These are phyloP conservation scores for Backusella australiensis DNA, from an alignment of 192 early-diverging fungal genomes.

Conservation along the genomic window DNA sequence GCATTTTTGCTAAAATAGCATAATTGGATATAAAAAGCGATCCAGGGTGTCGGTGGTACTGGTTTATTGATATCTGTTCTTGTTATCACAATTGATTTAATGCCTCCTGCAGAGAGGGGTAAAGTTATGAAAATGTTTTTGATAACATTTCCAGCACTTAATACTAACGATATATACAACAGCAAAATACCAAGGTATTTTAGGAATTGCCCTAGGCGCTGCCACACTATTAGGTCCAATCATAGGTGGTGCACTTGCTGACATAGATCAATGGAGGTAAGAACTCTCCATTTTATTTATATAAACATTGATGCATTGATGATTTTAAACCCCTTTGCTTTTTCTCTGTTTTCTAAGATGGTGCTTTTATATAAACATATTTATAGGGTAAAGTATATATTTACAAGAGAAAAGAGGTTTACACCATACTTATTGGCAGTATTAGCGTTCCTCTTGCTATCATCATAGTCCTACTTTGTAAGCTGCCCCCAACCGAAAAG, in stretches of 20 bases:
- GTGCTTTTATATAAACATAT: background rate
- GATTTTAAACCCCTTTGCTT: background rate
- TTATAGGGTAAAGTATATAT: background rate
- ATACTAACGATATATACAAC: background rate
- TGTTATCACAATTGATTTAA: conserved; percentile 63
- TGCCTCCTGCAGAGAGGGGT: conserved; percentile 61
- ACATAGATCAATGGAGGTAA: conserved; percentile 51
- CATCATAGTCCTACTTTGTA: background rate
- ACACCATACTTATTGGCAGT: background rate
- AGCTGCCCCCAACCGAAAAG: background rate
- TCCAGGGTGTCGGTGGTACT: conserved; percentile 67
- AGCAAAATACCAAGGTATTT: conserved; percentile 55
- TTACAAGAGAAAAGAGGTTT: background rate
- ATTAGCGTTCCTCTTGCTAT: background rate
- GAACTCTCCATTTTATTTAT: background rate
- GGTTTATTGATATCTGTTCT: conserved; percentile 50
- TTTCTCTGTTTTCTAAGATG: background rate
- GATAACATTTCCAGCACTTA: background rate
- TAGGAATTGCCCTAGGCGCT: conserved; percentile 46
- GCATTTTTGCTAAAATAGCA: background rate
- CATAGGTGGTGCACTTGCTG: conserved; percentile 58
- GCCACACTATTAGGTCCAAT: conserved; percentile 56
- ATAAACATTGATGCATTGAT: background rate
- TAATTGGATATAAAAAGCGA: conserved; percentile 36
- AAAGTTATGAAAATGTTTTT: background rate